Evolutionary conservation across 306 rosid species (phyloP).

Genomic region (Myrica gale): DNA sequence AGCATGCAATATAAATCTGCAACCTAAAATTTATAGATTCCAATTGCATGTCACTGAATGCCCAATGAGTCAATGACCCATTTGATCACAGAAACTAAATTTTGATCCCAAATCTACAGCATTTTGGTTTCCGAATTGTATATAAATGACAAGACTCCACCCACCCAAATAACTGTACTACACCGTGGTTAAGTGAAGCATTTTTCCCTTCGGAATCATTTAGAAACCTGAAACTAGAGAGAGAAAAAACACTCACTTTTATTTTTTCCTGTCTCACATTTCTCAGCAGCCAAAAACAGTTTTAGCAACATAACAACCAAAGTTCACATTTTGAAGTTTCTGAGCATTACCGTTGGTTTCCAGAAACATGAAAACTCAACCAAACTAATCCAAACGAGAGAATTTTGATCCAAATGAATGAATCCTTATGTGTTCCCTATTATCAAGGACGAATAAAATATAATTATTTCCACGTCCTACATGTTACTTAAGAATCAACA

Average conservation of each 20-base stretch:
- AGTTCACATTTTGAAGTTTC: neutral
- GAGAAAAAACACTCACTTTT: neutral
- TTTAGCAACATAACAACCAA: neutral
- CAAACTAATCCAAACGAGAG: neutral
- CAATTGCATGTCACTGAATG: neutral
- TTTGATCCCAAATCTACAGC: slow-evolving; percentile 4
- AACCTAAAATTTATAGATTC: neutral
- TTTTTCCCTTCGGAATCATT: neutral
- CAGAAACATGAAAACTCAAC: slow-evolving; percentile 1
- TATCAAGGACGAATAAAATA: neutral
- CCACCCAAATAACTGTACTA: neutral
- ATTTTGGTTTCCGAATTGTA: neutral
- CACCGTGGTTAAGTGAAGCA: neutral
- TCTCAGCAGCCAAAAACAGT: neutral
- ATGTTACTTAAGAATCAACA: neutral
- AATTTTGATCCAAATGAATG: neutral
- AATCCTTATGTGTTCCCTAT: neutral
- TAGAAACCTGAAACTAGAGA: neutral
- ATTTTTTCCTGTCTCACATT: neutral
- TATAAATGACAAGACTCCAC: neutral
- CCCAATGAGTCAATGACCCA: neutral
- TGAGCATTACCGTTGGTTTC: neutral
- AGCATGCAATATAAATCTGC: slow-evolving; percentile 14
- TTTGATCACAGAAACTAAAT: neutral
- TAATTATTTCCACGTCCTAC: neutral